Evolutionary conservation across 2,329 filamentous ascomycete species (phyloP), one percentile per base, ranked within the genome.

Genomic region (Ophiostoma piceae): DNA sequence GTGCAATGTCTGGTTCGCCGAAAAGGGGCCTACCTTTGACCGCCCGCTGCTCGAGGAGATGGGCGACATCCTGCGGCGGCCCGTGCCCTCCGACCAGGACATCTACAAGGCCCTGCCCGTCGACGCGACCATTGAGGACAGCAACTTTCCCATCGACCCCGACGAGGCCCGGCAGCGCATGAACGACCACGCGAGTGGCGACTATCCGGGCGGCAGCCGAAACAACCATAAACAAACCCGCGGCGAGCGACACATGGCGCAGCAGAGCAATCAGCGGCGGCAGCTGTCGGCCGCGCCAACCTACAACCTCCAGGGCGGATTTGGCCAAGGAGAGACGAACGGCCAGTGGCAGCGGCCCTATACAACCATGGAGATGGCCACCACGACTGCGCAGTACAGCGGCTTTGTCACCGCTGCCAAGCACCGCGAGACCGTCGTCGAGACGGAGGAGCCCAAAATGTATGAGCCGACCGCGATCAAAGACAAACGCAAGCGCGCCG

Each of bases 11-110:
- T 72, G 73, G 79, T 77, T 86, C 85, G 72, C 84, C 43, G 82
- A 84, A 35, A 85, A 86, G 74, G 94, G 93, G 0, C 92, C 94
- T 1, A 87, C 86, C 0, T 86, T 96, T 67, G 83, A 88, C 47
- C 83, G 85, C 43, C 80, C 82, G 1, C 82, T 88, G 0, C 82
- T 95, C 12, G 82, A 84, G 54, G 85, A 87, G 39, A 85, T 95
- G 8, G 90, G 90, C 4, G 87, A 84, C 67, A 94, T 96, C 22
- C 80, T 97, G 4, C 79, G 85, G 7, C 85, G 92, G 70, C 78
- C 82, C 0, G 83, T 87, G 47, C 90, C 91, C 11, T 78, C 83
- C 0, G 80, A 85, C 67, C 79, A 83, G 66, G 78, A 80, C 39
- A 83, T 92, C 65, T 84, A 84, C 68, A 82, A 84, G 68, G 78